These are phyloP conservation scores for Ganoderma lucidum DNA, from an alignment of 1,284 basidiomycete species.

Conservation along the genomic window DNA sequence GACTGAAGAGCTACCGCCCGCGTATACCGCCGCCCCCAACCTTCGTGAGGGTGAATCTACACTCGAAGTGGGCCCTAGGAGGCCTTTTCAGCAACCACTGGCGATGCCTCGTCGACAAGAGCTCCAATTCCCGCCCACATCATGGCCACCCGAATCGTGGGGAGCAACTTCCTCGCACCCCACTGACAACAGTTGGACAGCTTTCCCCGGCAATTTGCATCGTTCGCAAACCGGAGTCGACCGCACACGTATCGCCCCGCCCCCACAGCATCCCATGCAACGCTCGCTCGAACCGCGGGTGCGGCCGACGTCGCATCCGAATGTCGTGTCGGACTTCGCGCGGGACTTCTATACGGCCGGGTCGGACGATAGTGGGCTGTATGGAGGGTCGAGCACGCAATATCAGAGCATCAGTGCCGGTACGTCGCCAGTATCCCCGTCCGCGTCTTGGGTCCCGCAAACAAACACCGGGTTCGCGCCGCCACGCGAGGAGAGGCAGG, in stretches of 20 bases:
- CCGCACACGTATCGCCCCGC: constrained; percentile 1
- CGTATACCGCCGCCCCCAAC: constrained; percentile 68
- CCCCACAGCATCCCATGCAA: constrained; percentile 4
- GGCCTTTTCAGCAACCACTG: constrained; percentile 63
- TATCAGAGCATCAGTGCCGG: constrained; percentile 31
- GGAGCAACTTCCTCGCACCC: constrained; percentile 18
- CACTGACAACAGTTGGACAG: constrained; percentile 26
- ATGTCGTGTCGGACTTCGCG: constrained; percentile 57
- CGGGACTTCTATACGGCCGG: constrained; percentile 63
- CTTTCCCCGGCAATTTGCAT: constrained; percentile 30
- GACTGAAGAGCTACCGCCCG: constrained; percentile 66
- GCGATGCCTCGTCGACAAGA: constrained; percentile 39
- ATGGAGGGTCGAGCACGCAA: constrained; percentile 33
- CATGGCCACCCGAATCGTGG: constrained; percentile 20
- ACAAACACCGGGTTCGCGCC: constrained; percentile 27
- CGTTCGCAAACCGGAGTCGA: constrained; percentile 13
- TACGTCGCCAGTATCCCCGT: constrained; percentile 34
- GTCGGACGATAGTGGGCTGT: constrained; percentile 31
- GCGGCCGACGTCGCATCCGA: constrained; percentile 9
- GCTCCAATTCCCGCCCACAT: constrained; percentile 26
- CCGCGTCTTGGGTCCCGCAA: not conserved
- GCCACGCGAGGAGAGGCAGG: constrained; percentile 30
- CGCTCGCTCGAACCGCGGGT: constrained; percentile 21
- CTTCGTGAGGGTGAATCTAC: constrained; percentile 63
- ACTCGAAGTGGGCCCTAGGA: constrained; percentile 63